Conservation (phyloP, 2,329 filamentous ascomycete genomes). For the Tolypocladium tropicale region DNA sequence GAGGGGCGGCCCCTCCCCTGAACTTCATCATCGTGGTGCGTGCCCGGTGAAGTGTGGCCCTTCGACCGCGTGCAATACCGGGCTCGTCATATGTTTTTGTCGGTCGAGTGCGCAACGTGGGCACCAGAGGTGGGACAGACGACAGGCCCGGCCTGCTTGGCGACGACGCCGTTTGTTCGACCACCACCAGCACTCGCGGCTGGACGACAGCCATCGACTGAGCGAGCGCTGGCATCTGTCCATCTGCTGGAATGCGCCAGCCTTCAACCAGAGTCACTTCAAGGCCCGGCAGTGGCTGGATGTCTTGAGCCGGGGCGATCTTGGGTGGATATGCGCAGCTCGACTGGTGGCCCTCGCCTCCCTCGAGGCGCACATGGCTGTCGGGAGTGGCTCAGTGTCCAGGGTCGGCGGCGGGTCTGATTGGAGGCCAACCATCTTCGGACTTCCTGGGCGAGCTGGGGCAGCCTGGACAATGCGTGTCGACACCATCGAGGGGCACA, state of each 20-base stretch:
- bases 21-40: background rate
- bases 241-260: background rate
- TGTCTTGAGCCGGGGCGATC: background rate
- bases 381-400: slow-evolving; percentile 2
- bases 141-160: background rate
- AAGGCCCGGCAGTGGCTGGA: background rate
- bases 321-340: no score
- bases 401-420: slow-evolving; percentile 1
- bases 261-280: background rate
- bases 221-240: background rate
- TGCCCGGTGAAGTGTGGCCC: background rate
- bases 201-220: background rate
- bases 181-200: background rate
- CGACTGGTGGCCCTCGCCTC: no score
- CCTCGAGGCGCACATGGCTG: background rate
- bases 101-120: background rate
- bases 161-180: background rate
- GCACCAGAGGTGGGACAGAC: background rate
- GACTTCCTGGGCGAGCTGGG: no score
- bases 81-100: background rate
- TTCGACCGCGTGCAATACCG: background rate
- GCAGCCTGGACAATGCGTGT: background rate
- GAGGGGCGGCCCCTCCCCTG: background rate
- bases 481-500: background rate
- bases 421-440: slow-evolving; percentile 4